Evolutionary conservation across 1,284 basidiomycete species (phyloP), one percentile per base, ranked within the genome.

Genomic region (Cryptococcus sp.): DNA sequence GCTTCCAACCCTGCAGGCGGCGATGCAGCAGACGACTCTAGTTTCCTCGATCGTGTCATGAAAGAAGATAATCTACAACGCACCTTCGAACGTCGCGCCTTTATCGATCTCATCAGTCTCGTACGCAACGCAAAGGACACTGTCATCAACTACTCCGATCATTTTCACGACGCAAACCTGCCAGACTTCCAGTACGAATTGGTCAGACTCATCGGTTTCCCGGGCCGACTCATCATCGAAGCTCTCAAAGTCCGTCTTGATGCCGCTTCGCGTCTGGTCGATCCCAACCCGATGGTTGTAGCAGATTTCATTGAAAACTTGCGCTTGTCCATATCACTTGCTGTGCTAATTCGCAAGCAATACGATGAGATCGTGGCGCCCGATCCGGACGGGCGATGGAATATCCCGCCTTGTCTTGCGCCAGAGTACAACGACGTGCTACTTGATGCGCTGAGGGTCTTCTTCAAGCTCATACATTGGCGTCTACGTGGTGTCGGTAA

Each of bases 291-390:
- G 54, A 83, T 96, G 62, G 91, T 97, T 59, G 89, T 99, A 65
- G 93, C 99, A 77, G 94, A 98, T 75, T 89, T 97, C 81, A 89
- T 89, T 17, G 93, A 95, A 68, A 94, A 97, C 74, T 83, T 99
- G 63, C 89, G 95, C 69, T 84, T 95, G 53, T 91, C 89, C 64
- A 88, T 99, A 53, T 90, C 91, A 15, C 84, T 97, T 48, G 94
- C 96, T 19, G 96, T 94, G 70, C 88, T 91, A 29, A 86, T 99
- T 69, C 98, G 98, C 78, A 83, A 89, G 58, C 93, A 97, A 74
- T 99, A 98, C 77, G 86, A 91, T 65, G 89, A 87, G 19, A 90
- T 95, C 72, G 83, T 95, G 61, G 83, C 86, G 2, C 88, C 93
- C 16, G 93, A 98, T 74, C 87, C 88, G 0, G 87, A 86, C 20